phyloP scores from a whole-genome alignment of 768 basidiomycete species.

The Russula earlei region DNA sequence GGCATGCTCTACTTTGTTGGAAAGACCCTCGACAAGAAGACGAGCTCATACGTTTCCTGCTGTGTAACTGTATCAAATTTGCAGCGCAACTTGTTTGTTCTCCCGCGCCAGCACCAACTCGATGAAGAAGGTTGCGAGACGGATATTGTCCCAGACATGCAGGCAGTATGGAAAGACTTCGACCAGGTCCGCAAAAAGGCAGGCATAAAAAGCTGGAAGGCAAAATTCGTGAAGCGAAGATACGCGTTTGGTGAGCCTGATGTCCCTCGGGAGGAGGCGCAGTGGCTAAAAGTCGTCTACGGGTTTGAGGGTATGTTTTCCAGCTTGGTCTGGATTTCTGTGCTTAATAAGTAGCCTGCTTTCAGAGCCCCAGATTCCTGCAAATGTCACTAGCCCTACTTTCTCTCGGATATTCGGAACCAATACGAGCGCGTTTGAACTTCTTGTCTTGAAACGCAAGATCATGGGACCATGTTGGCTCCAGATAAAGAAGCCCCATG shows the following conservation, averaged over 20 bases:
- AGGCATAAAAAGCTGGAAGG: conserved; percentile 62
- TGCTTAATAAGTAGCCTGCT: not conserved
- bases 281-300: conserved; percentile 94
- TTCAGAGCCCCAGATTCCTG: conserved; percentile 65
- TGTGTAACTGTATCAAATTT: conserved; percentile 80
- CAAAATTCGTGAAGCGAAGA: conserved; percentile 78
- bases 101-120: conserved; percentile 63
- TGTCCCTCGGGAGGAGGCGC: conserved; percentile 65
- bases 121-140: conserved; percentile 56
- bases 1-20: conserved; percentile 86
- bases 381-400: conserved; percentile 66
- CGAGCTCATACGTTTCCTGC: conserved; percentile 66
- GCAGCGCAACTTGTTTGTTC: conserved; percentile 82
- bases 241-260: conserved; percentile 88
- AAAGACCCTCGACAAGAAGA: conserved; percentile 75
- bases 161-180: conserved; percentile 78
- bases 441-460: conserved; percentile 88
- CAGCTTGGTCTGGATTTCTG: not conserved
- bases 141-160: conserved; percentile 57
- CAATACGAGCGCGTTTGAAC: conserved; percentile 86
- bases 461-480: conserved; percentile 99
- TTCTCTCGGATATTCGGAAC: conserved; percentile 87
- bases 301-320: conserved; percentile 58
- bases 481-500: conserved; percentile 61
- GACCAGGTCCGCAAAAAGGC: conserved; percentile 64